Evolutionary conservation across 2,329 filamentous ascomycete species (phyloP), one percentile per base, ranked within the genome.

Genomic region (Teratosphaeria viscida): DNA sequence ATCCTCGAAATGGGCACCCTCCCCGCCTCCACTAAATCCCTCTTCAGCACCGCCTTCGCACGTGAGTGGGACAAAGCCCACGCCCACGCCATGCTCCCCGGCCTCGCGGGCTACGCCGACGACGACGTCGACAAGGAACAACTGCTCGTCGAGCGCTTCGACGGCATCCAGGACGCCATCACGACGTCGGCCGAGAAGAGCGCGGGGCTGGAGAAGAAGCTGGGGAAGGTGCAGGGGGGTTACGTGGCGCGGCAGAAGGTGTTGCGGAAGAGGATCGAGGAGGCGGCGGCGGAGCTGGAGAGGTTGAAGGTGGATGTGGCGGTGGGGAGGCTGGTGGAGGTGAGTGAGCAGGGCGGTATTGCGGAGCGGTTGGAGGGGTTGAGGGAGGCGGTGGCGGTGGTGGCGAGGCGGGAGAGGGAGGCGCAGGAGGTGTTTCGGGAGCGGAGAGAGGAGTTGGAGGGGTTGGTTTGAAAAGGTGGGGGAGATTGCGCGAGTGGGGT

Each of bases 161-260:
- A 94, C 63, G 81, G 81, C 54, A 82, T 91, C 1, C 88, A 94
- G 74, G 83, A 89, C 54, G 79, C 82, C 7, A 88, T 96, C 63
- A 81, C 89, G 66, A 78, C 82, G 2, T 85, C 85, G 0, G 94
- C 92, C 2, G 86, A 92, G 66, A 82, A 86, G 60, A 89, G 89
- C 58, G 90, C 90, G 71, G 95, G 92, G 74, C 78, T 95, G 1
- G 92, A 97, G 75, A 96, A 96, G 82, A 96, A 94, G 75, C 82
- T 99, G n/a, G 80, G 81, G 0, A 80, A 95, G 58, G 87, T 94
- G 68, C 84, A 95, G 2, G 92, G 92, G 27, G 94, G 94, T 14
- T 99, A 99, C 75, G 86, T 92, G 72, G 86, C 91, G 66, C 87
- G 94, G 35, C 85, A 90, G 37, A 91, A 91, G 73, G 85, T 84